A percentile compares a stretch with the other conserved stretches of the same genome.
Conservation (phyloP, 495 filamentous ascomycete genomes). For the Glonium stellatum region DNA sequence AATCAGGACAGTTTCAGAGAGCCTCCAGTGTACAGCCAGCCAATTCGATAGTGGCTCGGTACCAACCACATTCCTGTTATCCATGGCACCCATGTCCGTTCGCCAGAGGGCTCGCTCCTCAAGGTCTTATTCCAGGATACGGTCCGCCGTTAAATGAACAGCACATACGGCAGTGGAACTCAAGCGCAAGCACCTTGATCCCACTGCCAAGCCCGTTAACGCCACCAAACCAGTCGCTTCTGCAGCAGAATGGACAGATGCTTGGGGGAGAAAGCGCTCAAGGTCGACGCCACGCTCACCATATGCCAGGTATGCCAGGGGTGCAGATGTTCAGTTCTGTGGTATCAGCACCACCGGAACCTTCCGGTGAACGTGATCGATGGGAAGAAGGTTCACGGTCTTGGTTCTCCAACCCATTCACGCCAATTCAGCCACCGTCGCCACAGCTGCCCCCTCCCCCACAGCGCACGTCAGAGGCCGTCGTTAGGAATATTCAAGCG, state of each 20-base stretch:
- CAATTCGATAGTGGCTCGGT: background rate
- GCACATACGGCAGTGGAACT: background rate
- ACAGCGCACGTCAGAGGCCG: background rate
- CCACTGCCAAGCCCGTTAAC: background rate
- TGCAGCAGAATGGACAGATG: background rate
- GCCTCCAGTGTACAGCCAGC: background rate
- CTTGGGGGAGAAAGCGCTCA: background rate
- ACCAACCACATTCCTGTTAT: background rate
- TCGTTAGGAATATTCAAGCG: background rate
- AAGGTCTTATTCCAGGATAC: background rate
- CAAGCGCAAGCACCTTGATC: background rate
- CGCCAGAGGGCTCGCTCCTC: background rate
- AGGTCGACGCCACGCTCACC: background rate
- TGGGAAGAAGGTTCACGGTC: too few species aligned
- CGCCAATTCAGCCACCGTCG: background rate
- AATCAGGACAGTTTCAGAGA: background rate
- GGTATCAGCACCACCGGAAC: too few species aligned
- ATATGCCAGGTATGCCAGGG: background rate
- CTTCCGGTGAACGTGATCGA: too few species aligned
- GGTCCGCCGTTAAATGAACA: background rate
- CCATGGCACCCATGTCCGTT: constrained; percentile 1
- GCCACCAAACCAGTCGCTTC: background rate
- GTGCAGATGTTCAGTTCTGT: background rate
- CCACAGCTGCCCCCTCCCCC: background rate
- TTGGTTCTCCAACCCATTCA: background rate